Conservation (phyloP, 495 filamentous ascomycete species). For the Daldinia loculata region DNA sequence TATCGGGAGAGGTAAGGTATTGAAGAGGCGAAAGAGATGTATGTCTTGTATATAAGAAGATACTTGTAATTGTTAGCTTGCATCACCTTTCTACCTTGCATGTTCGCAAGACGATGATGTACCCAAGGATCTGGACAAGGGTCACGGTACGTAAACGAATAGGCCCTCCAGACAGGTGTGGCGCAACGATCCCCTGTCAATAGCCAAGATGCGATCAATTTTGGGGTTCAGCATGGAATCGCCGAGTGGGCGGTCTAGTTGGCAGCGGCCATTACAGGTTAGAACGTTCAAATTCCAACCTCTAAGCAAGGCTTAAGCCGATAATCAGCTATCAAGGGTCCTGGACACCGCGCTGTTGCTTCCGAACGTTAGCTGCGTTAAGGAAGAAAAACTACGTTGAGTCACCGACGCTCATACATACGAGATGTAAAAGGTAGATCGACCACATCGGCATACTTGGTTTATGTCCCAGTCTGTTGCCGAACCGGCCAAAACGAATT, state of each 20-base stretch:
- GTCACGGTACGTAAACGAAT: slow-evolving; percentile 37
- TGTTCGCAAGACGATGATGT: slow-evolving; percentile 34
- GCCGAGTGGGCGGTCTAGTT: slow-evolving; percentile 41
- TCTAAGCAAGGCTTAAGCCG: slow-evolving; percentile 24
- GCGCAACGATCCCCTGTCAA: slow-evolving; percentile 39
- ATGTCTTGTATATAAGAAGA: slow-evolving; percentile 45
- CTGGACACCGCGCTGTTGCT: slow-evolving; percentile 18
- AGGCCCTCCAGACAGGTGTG: slow-evolving; percentile 32
- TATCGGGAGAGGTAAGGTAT: slow-evolving; percentile 38
- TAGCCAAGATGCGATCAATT: slow-evolving; percentile 40
- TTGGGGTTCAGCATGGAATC: slow-evolving; percentile 38
- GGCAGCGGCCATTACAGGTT: slow-evolving; percentile 33
- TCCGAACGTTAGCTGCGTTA: slow-evolving; percentile 10
- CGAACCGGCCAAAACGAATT: neutral
- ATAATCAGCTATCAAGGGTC: slow-evolving; percentile 27
- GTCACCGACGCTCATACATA: slow-evolving; percentile 28
- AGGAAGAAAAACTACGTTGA: slow-evolving; percentile 27
- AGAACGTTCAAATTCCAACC: slow-evolving; percentile 24
- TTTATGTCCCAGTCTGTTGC: neutral
- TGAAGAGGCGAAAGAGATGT: slow-evolving; percentile 38
- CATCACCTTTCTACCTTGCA: slow-evolving; percentile 36
- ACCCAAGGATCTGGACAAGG: slow-evolving; percentile 37
- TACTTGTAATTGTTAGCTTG: slow-evolving; percentile 43
- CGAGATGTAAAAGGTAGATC: slow-evolving; percentile 15
- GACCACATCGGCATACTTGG: slow-evolving; percentile 10